Conservation (phyloP, 1,284 basidiomycete genomes). For the Thelephora terrestris region DNA sequence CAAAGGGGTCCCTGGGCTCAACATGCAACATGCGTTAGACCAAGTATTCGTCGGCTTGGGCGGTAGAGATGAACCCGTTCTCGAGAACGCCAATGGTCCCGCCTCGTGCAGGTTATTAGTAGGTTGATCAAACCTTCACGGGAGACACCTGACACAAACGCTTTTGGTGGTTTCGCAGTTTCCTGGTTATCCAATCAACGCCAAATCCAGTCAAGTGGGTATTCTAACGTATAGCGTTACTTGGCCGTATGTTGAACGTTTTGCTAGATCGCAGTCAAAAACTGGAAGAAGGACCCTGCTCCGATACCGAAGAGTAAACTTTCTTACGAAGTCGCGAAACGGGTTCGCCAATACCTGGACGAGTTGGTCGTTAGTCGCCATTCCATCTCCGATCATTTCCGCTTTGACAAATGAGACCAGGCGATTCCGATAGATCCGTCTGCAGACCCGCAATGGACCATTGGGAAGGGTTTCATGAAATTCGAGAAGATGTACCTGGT, state of each 20-base stretch:
- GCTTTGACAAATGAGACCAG: no score
- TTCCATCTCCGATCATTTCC: no score
- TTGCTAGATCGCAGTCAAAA: not conserved
- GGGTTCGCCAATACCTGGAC: not conserved
- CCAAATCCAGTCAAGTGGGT: not conserved
- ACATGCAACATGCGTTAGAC: not conserved
- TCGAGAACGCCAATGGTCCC: not conserved
- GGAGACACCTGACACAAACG: not conserved
- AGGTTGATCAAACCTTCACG: not conserved
- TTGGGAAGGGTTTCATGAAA: not conserved
- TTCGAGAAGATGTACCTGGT: not conserved
- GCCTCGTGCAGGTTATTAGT: not conserved
- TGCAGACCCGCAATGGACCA: not conserved
- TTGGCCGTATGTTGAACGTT: not conserved
- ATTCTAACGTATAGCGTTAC: not conserved
- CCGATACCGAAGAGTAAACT: not conserved
- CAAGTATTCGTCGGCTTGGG: not conserved
- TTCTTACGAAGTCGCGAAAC: not conserved
- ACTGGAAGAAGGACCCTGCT: not conserved
- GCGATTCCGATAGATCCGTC: not conserved
- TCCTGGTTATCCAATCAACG: not conserved
- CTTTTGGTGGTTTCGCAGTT: not conserved
- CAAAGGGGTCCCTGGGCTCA: no score
- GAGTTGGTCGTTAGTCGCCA: no score
- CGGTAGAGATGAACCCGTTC: not conserved